Evolutionary conservation across 139 green algal species (phyloP), one percentile per base, ranked within the genome.

Genomic region (Chlorella vulgaris): DNA sequence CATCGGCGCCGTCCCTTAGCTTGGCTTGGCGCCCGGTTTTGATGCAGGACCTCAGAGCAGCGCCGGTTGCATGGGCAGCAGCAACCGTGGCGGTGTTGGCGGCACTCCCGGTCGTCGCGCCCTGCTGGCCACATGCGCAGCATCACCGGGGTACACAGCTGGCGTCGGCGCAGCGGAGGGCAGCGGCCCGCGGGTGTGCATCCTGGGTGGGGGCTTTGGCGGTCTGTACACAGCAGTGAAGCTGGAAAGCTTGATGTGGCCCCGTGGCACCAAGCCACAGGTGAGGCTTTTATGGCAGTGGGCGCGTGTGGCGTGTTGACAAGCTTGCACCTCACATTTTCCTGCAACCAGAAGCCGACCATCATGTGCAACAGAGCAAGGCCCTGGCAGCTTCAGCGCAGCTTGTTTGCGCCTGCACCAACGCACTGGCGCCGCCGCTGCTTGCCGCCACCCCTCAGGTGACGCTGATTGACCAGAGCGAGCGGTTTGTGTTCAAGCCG

Each of bases 401-500:
- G n/a, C n/a, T n/a, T n/a, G n/a, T n/a, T n/a, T n/a, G n/a, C n/a
- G n/a, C n/a, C 47, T 15, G 13, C 47, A 55, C 47, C 47, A 10
- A 15, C 47, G 13, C 15, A 15, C 47, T 55, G 10, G 47, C 47
- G 10, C 87, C 91, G 15, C 97, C 94, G n/a, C n/a, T n/a, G n/a
- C n/a, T n/a, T n/a, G n/a, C 84, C 71, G 81, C 36, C 86, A 94
- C 7, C 74, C 75, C 22, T 96, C 87, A 95, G 90, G 85, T 99
- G 4, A 97, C 95, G 2, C 81, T 99, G 0, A 91, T 99, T 31
- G 97, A 99, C 87, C 88, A 96, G 81, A 88, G 66, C 8, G 96
- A 99, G 13, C 86, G 90, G 26, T 99, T 99, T 86, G 88, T 97
- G 8, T 99, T 99, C 91, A 99, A 99, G 89, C 97, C 97, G 35